Conservation (phyloP, 768 basidiomycete species). For the Mycena vitilis region DNA sequence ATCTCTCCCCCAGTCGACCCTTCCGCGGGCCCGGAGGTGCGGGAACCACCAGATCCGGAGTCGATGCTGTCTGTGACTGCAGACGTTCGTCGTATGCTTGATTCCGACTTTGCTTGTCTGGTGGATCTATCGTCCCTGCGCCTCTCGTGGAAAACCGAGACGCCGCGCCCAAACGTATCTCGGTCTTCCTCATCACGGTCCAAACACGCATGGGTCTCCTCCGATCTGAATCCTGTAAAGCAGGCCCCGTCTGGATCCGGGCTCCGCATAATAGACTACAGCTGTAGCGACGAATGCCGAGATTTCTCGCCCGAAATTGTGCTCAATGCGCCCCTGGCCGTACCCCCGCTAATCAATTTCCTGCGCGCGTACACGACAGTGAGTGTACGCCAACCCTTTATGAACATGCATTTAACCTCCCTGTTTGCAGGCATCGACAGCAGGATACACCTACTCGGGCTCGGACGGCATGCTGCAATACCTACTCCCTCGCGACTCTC, state of each 20-base stretch:
- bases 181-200: constrained; percentile 12
- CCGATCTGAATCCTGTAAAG: neutral
- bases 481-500: constrained; percentile 9
- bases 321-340: constrained; percentile 6
- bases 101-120: constrained; percentile 22
- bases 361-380: constrained; percentile 15
- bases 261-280: constrained; percentile 21
- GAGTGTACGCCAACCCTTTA: neutral
- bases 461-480: constrained; percentile 12
- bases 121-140: constrained; percentile 17
- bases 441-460: constrained; percentile 12
- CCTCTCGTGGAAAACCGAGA: constrained; percentile 10
- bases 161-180: neutral
- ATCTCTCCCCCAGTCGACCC: constrained; percentile 13
- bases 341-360: constrained; percentile 4
- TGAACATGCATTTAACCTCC: neutral
- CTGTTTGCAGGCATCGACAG: constrained; percentile 1
- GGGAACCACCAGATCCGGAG: constrained; percentile 6
- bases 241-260: neutral
- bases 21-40: neutral
- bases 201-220: constrained; percentile 18
- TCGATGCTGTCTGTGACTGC: constrained; percentile 10
- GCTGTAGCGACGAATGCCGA: constrained; percentile 17
- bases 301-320: constrained; percentile 12
- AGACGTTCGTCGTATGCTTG: constrained; percentile 20